Evolutionary conservation across 176 grass and related monocot genomes (phyloP).

Genomic region (Oryza glaberrima): DNA sequence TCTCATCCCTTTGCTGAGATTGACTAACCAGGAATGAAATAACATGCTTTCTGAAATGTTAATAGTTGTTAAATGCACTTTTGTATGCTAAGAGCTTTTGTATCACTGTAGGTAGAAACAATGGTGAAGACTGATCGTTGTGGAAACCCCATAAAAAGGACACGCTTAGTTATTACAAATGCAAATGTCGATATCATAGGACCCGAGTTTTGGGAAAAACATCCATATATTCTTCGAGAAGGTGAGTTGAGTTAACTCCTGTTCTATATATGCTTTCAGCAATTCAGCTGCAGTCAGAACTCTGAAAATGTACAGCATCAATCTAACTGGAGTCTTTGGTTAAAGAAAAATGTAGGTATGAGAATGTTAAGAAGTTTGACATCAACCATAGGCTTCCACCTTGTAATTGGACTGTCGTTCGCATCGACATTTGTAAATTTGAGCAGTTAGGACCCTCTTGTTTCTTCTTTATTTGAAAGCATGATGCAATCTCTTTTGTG

Average conservation of each 20-base stretch:
- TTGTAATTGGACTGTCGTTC: too few species aligned
- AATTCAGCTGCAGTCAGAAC: background rate
- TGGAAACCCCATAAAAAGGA: slow-evolving; percentile 43
- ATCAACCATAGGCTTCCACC: too few species aligned
- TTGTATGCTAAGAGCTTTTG: background rate
- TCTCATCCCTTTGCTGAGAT: too few species aligned
- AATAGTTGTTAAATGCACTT: background rate
- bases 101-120: slow-evolving; percentile 48
- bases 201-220: slow-evolving; percentile 51
- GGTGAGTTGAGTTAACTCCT: slow-evolving; percentile 39
- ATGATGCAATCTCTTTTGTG: slow-evolving; percentile 4
- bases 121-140: slow-evolving; percentile 43
- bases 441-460: background rate
- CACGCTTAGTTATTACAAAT: slow-evolving; percentile 29
- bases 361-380: too few species aligned
- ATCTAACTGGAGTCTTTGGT: slow-evolving; percentile 33
- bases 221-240: slow-evolving; percentile 65
- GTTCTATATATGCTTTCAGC: slow-evolving; percentile 32
- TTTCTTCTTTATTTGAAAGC: slow-evolving; percentile 28
- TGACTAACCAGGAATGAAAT: background rate
- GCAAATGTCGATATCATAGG: slow-evolving; percentile 55
- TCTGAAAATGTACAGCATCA: slow-evolving; percentile 17
- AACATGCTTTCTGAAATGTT: background rate
- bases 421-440: too few species aligned
- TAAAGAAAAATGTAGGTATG: too few species aligned